Evolutionary conservation across 2,329 filamentous ascomycete genomes (phyloP).

Genomic region (Curvularia lunata): DNA sequence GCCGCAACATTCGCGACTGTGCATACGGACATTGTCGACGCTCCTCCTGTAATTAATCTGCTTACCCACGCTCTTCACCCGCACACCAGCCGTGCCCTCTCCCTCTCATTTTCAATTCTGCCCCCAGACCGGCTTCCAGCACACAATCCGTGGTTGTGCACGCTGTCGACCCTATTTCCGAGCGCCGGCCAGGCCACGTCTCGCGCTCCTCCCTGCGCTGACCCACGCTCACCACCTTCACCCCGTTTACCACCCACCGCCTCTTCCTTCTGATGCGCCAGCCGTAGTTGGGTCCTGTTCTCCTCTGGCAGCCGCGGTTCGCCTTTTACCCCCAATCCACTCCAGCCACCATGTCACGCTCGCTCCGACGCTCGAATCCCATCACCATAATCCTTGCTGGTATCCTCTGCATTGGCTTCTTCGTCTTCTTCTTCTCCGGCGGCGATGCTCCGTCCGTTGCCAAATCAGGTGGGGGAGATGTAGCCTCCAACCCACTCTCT

Average conservation of each 20-base stretch:
- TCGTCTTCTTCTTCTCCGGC: conserved; percentile 67
- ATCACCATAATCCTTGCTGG: conserved; percentile 75
- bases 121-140: conserved; percentile 4
- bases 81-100: conserved; percentile 6
- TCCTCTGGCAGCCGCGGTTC: conserved; percentile 41
- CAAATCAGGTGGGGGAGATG: conserved; percentile 57
- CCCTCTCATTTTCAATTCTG: conserved; percentile 6
- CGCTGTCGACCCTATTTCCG: conserved; percentile 25
- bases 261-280: conserved; percentile 43
- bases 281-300: conserved; percentile 30
- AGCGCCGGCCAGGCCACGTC: conserved; percentile 41
- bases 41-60: conserved; percentile 32
- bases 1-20: conserved; percentile 15
- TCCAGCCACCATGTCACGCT: conserved; percentile 63
- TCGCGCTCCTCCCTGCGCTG: conserved; percentile 38
- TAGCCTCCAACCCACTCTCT: conserved; percentile 73
- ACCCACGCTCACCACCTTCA: conserved; percentile 23
- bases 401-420: conserved; percentile 69
- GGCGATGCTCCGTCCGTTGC: conserved; percentile 60
- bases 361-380: conserved; percentile 79
- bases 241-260: conserved; percentile 9
- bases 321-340: conserved; percentile 25
- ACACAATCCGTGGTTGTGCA: conserved; percentile 8
- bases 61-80: conserved; percentile 17
- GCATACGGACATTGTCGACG: conserved; percentile 15